phyloP scores from a whole-genome alignment of 2,329 filamentous ascomycete species.

The Blumeria hordei region DNA sequence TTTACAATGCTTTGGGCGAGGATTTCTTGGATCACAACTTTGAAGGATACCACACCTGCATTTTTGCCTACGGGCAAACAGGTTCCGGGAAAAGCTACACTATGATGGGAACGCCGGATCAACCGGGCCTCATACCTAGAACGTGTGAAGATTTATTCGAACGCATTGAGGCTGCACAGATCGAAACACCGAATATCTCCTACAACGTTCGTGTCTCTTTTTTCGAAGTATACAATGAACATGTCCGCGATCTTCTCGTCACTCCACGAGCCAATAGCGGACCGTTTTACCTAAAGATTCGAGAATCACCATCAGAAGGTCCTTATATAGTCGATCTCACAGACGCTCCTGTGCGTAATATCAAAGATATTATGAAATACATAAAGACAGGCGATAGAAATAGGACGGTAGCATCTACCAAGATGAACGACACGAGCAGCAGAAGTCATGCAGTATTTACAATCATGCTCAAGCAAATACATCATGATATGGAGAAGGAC shows the following conservation, averaged over 20 bases:
- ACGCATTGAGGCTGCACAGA: slow-evolving; percentile 50
- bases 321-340: slow-evolving; percentile 94
- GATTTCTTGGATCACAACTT: slow-evolving; percentile 99
- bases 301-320: slow-evolving; percentile 81
- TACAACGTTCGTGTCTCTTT: slow-evolving; percentile 96
- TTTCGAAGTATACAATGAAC: slow-evolving; percentile 98
- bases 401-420: slow-evolving; percentile 76
- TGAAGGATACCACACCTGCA: slow-evolving; percentile 96
- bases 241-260: slow-evolving; percentile 79
- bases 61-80: slow-evolving; percentile 95
- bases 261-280: slow-evolving; percentile 44
- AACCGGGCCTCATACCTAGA: slow-evolving; percentile 77
- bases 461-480: slow-evolving; percentile 92
- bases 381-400: slow-evolving; percentile 81
- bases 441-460: slow-evolving; percentile 95
- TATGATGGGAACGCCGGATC: slow-evolving; percentile 75
- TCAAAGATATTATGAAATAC: slow-evolving; percentile 64
- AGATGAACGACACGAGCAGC: slow-evolving; percentile 98
- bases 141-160: slow-evolving; percentile 94
- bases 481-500: slow-evolving; percentile 91
- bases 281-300: slow-evolving; percentile 86
- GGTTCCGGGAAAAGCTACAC: slow-evolving; percentile 96
- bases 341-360: slow-evolving; percentile 72
- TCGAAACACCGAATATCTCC: slow-evolving; percentile 72
- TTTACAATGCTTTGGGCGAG: slow-evolving; percentile 83